A percentile compares a stretch with the other conserved stretches of the same genome.
Conservation (phyloP, 345 rosid species). For the Pelargonium nanum region DNA sequence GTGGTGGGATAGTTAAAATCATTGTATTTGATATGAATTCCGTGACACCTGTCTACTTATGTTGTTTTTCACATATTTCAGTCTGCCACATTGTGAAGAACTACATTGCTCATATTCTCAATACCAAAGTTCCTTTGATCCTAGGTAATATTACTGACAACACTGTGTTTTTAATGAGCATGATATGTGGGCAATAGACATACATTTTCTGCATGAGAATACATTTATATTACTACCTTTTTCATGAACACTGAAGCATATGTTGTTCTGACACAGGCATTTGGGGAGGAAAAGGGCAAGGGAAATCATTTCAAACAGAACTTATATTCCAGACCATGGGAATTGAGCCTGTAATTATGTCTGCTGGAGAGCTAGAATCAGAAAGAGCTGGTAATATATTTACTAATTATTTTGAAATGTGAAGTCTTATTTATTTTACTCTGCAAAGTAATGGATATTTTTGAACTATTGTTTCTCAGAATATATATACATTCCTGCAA, state of each 20-base stretch:
- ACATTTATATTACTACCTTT: background rate
- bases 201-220: background rate
- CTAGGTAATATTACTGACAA: slow-evolving; percentile 39
- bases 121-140: slow-evolving; percentile 69
- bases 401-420: background rate
- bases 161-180: background rate
- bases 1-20: background rate
- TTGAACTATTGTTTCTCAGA: background rate
- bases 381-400: slow-evolving; percentile 74
- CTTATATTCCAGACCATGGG: slow-evolving; percentile 86
- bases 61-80: slow-evolving; percentile 21
- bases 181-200: background rate
- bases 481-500: background rate
- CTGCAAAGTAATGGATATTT: background rate
- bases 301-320: slow-evolving; percentile 93
- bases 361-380: slow-evolving; percentile 91
- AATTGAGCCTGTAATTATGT: slow-evolving; percentile 85
- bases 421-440: background rate
- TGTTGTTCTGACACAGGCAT: slow-evolving; percentile 33
- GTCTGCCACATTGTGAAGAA: slow-evolving; percentile 86
- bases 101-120: slow-evolving; percentile 61
- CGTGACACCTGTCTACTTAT: slow-evolving; percentile 3
- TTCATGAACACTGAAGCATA: background rate
- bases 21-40: background rate
- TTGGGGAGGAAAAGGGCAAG: slow-evolving; percentile 99